phyloP scores from a whole-genome alignment of 2,329 filamentous ascomycete species.

The Phyllosticta citribraziliensis region DNA sequence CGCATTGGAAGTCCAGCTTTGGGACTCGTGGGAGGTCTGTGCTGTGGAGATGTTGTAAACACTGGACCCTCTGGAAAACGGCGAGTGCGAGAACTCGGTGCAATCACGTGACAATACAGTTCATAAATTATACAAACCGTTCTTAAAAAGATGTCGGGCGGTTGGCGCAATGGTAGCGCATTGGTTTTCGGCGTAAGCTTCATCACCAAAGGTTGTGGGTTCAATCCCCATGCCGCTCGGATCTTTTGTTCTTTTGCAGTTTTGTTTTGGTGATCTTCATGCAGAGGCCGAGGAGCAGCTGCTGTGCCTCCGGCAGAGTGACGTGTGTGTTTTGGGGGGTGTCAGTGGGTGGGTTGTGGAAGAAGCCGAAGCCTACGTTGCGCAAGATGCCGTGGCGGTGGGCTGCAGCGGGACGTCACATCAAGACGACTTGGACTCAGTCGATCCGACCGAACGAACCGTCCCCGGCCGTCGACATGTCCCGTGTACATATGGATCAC shows the following conservation, averaged over 20 bases:
- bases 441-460: background rate
- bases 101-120: background rate
- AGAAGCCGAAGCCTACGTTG: background rate
- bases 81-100: no score
- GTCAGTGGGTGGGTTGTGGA: background rate
- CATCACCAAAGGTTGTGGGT: constrained; percentile 20
- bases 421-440: background rate
- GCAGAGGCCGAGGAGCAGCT: background rate
- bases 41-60: no score
- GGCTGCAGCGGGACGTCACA: background rate
- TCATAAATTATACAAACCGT: no score
- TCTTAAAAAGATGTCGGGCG: background rate
- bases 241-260: background rate
- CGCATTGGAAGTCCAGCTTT: no score
- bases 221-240: constrained; percentile 17
- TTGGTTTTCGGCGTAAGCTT: constrained; percentile 17
- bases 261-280: constrained; percentile 1
- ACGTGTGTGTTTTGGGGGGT: background rate
- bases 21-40: no score
- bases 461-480: background rate
- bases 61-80: no score
- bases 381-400: background rate
- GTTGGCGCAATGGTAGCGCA: constrained; percentile 20
- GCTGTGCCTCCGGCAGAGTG: background rate
- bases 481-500: background rate